phyloP scores from a whole-genome alignment of 805 yeast species.

The Candida takata region DNA sequence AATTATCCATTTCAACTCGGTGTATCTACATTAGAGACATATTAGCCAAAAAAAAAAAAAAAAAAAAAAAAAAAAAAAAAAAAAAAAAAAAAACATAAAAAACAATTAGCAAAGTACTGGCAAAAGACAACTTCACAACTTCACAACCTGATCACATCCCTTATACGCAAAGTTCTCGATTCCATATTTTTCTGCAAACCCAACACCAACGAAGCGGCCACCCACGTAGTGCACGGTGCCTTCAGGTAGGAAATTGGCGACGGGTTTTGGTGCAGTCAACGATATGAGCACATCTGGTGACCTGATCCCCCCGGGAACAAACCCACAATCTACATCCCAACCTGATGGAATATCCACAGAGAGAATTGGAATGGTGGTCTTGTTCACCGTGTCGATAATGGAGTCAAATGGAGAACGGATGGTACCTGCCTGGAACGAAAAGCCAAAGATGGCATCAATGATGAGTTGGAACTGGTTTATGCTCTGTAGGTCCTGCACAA shows the following conservation, averaged over 20 bases:
- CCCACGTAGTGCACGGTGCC: slow-evolving; percentile 66
- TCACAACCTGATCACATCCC: slow-evolving; percentile 49
- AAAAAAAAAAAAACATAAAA: too few relatives aligned
- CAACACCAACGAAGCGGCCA: slow-evolving; percentile 71
- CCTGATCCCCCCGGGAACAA: slow-evolving; percentile 37
- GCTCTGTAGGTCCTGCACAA: slow-evolving; percentile 37
- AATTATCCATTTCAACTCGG: too few relatives aligned
- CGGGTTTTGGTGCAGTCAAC: slow-evolving; percentile 92
- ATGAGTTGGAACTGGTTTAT: slow-evolving; percentile 29
- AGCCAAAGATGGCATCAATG: slow-evolving; percentile 87
- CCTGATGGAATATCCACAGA: slow-evolving; percentile 93
- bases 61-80: too few relatives aligned
- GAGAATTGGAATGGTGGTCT: slow-evolving; percentile 47
- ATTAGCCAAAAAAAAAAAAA: too few relatives aligned
- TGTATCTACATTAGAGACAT: too few relatives aligned
- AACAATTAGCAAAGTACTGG: too few relatives aligned
- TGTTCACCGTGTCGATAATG: slow-evolving; percentile 35
- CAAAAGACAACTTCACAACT: too few relatives aligned
- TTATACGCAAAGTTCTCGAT: slow-evolving; percentile 57
- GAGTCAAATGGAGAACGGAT: slow-evolving; percentile 68
- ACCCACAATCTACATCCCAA: slow-evolving; percentile 94
- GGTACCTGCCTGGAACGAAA: slow-evolving; percentile 80
- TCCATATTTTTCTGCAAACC: slow-evolving; percentile 65
- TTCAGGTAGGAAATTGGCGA: slow-evolving; percentile 41
- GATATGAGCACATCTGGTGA: slow-evolving; percentile 69